phyloP scores from a whole-genome alignment of 768 basidiomycete genomes.

The Imleria badia region DNA sequence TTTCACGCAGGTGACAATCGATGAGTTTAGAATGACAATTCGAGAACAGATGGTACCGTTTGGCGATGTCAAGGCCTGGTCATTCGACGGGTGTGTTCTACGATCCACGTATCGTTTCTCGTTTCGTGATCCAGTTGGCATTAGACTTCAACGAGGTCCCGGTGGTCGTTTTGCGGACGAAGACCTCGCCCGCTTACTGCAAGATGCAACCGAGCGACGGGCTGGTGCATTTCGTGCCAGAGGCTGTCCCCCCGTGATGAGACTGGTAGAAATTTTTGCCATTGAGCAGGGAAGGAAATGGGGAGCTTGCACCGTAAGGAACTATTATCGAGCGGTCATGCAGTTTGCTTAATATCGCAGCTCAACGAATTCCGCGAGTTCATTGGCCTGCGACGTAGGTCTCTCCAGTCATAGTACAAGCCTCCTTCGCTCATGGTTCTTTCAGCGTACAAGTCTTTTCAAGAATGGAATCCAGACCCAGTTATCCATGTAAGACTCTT shows the following conservation, averaged over 20 bases:
- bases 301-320: slow-evolving; percentile 68
- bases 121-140: neutral
- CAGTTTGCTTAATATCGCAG: slow-evolving; percentile 26
- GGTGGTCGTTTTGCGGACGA: slow-evolving; percentile 61
- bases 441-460: slow-evolving; percentile 59
- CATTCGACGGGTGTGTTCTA: slow-evolving; percentile 45
- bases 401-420: neutral
- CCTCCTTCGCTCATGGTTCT: slow-evolving; percentile 5
- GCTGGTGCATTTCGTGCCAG: slow-evolving; percentile 68
- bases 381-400: slow-evolving; percentile 65
- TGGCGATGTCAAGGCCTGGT: slow-evolving; percentile 45
- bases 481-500: slow-evolving; percentile 48
- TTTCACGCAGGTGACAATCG: slow-evolving; percentile 15
- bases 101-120: neutral
- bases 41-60: slow-evolving; percentile 11
- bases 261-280: slow-evolving; percentile 65
- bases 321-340: neutral
- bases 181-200: slow-evolving; percentile 62
- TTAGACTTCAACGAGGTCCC: slow-evolving; percentile 48
- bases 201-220: slow-evolving; percentile 55
- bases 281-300: slow-evolving; percentile 67
- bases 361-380: slow-evolving; percentile 74
- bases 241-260: slow-evolving; percentile 65
- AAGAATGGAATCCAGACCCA: slow-evolving; percentile 70
- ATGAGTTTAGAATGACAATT: slow-evolving; percentile 19